These are phyloP conservation scores for Poa pratensis DNA, from an alignment of 176 grass and related monocot genomes.

Conservation along the genomic window DNA sequence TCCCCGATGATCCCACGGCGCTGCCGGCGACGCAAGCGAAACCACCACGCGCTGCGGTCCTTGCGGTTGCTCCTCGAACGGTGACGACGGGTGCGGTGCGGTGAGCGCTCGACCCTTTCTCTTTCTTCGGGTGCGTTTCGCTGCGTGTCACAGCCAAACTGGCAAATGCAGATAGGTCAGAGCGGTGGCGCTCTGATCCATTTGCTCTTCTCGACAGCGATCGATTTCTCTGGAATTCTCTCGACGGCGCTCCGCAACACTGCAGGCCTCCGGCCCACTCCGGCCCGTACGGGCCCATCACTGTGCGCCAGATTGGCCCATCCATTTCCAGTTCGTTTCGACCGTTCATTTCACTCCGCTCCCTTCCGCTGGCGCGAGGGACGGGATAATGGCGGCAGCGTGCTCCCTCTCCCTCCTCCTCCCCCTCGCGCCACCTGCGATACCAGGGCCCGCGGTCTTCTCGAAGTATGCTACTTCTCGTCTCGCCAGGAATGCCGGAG, in stretches of 20 bases:
- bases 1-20: slow-evolving; percentile 23
- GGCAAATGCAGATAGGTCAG: slow-evolving; percentile 18
- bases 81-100: slow-evolving; percentile 5
- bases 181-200: background rate
- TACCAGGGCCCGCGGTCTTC: background rate
- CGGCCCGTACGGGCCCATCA: background rate
- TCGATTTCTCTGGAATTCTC: slow-evolving; percentile 51
- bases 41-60: slow-evolving; percentile 16
- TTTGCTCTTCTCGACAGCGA: slow-evolving; percentile 23
- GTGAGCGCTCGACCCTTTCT: slow-evolving; percentile 5
- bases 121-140: slow-evolving; percentile 10
- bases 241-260: background rate
- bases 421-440: slow-evolving; percentile 35
- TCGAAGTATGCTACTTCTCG: background rate
- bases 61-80: slow-evolving; percentile 19
- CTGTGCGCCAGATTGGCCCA: slow-evolving; percentile 4
- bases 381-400: slow-evolving; percentile 56
- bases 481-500: background rate
- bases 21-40: slow-evolving; percentile 31
- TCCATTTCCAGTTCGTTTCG: slow-evolving; percentile 29
- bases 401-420: slow-evolving; percentile 22
- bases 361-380: slow-evolving; percentile 30
- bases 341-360: slow-evolving; percentile 48
- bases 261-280: background rate
- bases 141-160: slow-evolving; percentile 11